Conservation (phyloP, 768 basidiomycete genomes). For the Pholiota microspora region DNA sequence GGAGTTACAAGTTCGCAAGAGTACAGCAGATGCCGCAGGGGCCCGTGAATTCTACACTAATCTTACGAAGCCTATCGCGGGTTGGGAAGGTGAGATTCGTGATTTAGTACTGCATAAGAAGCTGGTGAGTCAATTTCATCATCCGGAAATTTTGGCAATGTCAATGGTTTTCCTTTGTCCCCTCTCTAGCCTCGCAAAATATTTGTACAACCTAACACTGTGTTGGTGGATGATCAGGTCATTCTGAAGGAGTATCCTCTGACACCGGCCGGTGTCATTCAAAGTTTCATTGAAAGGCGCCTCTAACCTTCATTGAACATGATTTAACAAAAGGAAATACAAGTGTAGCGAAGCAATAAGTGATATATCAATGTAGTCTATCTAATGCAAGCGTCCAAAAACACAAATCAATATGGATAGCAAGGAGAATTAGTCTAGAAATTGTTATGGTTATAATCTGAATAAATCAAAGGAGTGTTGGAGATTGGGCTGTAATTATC, state of each 20-base stretch:
- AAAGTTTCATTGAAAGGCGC: conserved; percentile 77
- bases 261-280: conserved; percentile 69
- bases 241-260: conserved; percentile 78
- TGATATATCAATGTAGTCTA: not conserved
- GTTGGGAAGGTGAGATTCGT: conserved; percentile 75
- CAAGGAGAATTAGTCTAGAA: conserved; percentile 3
- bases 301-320: conserved; percentile 30
- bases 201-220: conserved; percentile 82
- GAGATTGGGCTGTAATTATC: not conserved
- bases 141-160: not conserved
- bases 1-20: conserved; percentile 82
- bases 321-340: not conserved
- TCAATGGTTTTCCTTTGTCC: conserved; percentile 3
- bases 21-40: conserved; percentile 79
- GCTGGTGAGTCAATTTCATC: conserved; percentile 42
- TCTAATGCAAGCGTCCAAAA: not conserved
- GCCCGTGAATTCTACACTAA: conserved; percentile 79
- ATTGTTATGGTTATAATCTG: not conserved
- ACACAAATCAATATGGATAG: conserved; percentile 9
- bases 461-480: not conserved
- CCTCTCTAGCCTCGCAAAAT: conserved; percentile 71
- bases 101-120: conserved; percentile 80
- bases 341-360: not conserved
- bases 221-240: conserved; percentile 64
- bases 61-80: conserved; percentile 67